Conservation (phyloP, 1,284 basidiomycete species). For the Ustilago sp. region DNA sequence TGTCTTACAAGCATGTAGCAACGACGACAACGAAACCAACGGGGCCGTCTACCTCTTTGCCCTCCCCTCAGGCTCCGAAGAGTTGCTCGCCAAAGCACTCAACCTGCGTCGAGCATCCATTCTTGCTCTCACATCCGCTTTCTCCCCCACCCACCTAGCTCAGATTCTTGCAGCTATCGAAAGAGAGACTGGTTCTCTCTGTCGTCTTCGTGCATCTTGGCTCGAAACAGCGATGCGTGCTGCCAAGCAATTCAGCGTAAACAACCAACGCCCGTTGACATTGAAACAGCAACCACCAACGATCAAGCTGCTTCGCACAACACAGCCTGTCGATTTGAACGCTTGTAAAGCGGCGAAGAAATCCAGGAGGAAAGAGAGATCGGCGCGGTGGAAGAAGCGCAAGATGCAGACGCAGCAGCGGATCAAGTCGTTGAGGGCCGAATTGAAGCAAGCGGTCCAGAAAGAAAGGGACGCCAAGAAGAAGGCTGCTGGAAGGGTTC, state of each 20-base stretch:
- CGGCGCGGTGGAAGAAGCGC: slow-evolving; percentile 31
- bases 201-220: slow-evolving; percentile 30
- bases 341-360: slow-evolving; percentile 34
- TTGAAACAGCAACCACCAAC: slow-evolving; percentile 23
- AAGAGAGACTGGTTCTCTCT: slow-evolving; percentile 23
- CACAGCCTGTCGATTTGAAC: slow-evolving; percentile 43
- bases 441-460: slow-evolving; percentile 10
- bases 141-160: neutral
- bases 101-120: slow-evolving; percentile 24
- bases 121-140: slow-evolving; percentile 31
- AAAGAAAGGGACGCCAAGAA: slow-evolving; percentile 8
- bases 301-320: slow-evolving; percentile 40
- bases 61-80: slow-evolving; percentile 35
- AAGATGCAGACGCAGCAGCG: slow-evolving; percentile 24
- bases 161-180: slow-evolving; percentile 14
- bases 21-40: neutral
- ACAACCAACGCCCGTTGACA: neutral
- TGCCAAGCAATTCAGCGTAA: slow-evolving; percentile 3
- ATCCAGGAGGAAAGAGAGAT: slow-evolving; percentile 23
- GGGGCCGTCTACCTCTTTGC: slow-evolving; percentile 25
- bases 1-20: slow-evolving; percentile 10
- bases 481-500: neutral
- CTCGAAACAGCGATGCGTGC: slow-evolving; percentile 34
- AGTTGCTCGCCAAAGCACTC: slow-evolving; percentile 28
- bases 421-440: slow-evolving; percentile 8